Conservation (phyloP, 495 filamentous ascomycete species). For the Podospora appendiculata region DNA sequence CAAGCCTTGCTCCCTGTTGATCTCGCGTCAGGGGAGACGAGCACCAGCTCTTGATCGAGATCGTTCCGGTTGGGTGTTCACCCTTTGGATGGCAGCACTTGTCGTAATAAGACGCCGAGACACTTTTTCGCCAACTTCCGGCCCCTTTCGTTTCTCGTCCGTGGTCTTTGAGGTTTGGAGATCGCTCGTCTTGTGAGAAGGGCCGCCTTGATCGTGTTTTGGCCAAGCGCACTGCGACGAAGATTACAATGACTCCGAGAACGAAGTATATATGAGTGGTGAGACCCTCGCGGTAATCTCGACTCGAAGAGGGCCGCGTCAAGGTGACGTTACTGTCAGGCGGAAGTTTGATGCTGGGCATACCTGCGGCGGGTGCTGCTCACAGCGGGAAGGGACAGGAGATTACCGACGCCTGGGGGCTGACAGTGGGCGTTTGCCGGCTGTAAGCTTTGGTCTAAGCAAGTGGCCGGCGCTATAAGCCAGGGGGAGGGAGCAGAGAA, state of each 20-base stretch:
- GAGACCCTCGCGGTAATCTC: conserved; percentile 15
- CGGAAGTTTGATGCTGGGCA: conserved; percentile 34
- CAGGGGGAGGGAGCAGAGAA: conserved; percentile 7
- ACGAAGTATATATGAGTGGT: conserved; percentile 23
- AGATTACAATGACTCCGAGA: conserved; percentile 18
- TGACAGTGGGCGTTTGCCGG: conserved; percentile 7
- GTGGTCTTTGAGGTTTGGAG: not conserved
- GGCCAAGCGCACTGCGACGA: conserved; percentile 8
- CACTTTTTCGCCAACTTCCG: not conserved
- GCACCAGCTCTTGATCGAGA: too few relatives aligned
- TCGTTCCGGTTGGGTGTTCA: too few relatives aligned
- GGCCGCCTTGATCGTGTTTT: not conserved
- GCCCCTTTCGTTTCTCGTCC: not conserved
- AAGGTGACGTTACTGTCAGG: conserved; percentile 25
- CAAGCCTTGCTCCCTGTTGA: not conserved
- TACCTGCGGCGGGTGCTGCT: conserved; percentile 24
- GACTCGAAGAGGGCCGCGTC: conserved; percentile 13
- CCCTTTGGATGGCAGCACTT: too few relatives aligned
- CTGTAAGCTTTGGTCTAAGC: conserved; percentile 15
- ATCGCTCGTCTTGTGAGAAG: not conserved
- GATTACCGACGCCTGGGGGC: conserved; percentile 13
- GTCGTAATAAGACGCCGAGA: too few relatives aligned
- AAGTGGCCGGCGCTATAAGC: conserved; percentile 21
- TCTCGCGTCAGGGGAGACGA: not conserved
- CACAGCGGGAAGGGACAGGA: conserved; percentile 12